phyloP scores from a whole-genome alignment of 345 rosid species.

The Populus pruinosa region DNA sequence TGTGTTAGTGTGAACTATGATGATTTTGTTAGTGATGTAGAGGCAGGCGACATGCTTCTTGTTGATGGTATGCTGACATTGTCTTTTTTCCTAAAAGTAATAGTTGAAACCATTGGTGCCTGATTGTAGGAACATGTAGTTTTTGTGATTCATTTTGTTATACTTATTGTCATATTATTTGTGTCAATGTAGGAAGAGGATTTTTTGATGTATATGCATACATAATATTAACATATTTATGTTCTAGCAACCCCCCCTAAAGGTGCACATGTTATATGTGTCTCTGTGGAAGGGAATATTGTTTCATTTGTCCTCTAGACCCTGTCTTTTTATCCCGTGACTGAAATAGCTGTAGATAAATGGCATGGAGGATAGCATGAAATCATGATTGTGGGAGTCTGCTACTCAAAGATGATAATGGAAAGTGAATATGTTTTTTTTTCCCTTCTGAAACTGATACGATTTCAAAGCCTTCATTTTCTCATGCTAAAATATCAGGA shows the following conservation, averaged over 20 bases:
- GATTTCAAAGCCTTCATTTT: background rate
- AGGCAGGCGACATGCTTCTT: slow-evolving; percentile 93
- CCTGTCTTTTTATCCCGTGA: no score
- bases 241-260: no score
- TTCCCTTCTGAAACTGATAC: background rate
- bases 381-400: background rate
- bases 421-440: background rate
- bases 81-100: background rate
- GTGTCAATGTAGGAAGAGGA: no score
- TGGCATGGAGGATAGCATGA: background rate
- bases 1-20: slow-evolving; percentile 98
- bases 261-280: no score
- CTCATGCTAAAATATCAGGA: background rate
- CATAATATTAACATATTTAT: no score
- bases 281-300: no score
- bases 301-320: no score
- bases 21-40: slow-evolving; percentile 92
- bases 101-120: background rate
- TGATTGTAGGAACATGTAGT: background rate
- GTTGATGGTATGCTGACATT: slow-evolving; percentile 76
- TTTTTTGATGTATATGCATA: no score
- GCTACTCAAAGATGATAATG: background rate
- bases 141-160: background rate
- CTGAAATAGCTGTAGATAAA: background rate
- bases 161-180: no score